Evolutionary conservation across 768 basidiomycete genomes (phyloP), one percentile per base, ranked within the genome.

Genomic region (Postia placenta): DNA sequence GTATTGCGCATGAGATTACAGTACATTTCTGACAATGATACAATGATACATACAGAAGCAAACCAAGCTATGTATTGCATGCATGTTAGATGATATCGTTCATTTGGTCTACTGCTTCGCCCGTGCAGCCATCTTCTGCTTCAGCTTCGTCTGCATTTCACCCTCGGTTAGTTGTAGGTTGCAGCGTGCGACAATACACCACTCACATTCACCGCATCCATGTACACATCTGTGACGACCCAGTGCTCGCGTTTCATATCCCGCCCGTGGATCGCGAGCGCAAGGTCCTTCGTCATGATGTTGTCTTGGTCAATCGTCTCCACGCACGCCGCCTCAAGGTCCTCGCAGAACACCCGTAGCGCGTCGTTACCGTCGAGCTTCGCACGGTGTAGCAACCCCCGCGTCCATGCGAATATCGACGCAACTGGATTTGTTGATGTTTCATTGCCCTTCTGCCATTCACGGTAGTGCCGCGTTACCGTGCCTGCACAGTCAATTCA

Each of bases 371-470:
- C 72, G 63, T 99, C 95, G 26, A 97, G 76, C 73, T 91, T 92
- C 55, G 93, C 94, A 56, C 93, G 85, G 71, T 92, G 92, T 47
- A 91, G 70, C 36, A 99, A 76, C 0, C 95, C 95, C 40, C 96
- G 84, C 14, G 95, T 98, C 95, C 95, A 99, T 6, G 95, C 30
- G 60, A 94, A 98, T 73, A 99, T 97, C 49, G 89, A 92, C 39
- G 95, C 95, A 57, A 98, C 93, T 35, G 95, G 94, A 79, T 99
- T 99, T 41, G 95, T 99, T 49, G 90, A 93, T 11, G 95, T 98
- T 74, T 98, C 96, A 51, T 86, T 84, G 44, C 95, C 95, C 74
- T 97, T 95, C 69, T 98, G 95, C 65, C 81, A 86, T 69, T 98
- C 95, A 49, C 95, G 86, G 70, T 94, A 99, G 72, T 98, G 95